These are phyloP conservation scores for Pseudocercospora fijiensis DNA, from an alignment of 2,329 filamentous ascomycete genomes.

Conservation along the genomic window DNA sequence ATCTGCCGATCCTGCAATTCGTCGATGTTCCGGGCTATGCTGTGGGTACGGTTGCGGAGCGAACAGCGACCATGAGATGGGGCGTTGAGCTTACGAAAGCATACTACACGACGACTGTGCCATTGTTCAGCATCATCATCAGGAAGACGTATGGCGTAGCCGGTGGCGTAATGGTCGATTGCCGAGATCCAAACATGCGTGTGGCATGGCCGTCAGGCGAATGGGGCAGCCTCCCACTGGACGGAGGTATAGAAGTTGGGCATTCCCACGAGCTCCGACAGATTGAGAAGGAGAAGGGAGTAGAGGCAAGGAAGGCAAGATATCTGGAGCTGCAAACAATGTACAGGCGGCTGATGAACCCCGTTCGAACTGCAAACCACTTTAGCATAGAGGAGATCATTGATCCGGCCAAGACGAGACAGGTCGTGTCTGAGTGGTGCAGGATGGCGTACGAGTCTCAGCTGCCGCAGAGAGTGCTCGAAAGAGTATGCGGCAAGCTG, in stretches of 20 bases:
- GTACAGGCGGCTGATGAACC: conserved; percentile 63
- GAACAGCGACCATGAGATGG: conserved; percentile 64
- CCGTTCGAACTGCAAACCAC: conserved; percentile 62
- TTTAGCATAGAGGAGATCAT: conserved; percentile 66
- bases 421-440: conserved; percentile 57
- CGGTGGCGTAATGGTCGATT: conserved; percentile 64
- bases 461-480: conserved; percentile 51
- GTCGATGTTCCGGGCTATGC: conserved; percentile 64
- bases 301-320: conserved; percentile 48
- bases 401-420: conserved; percentile 59
- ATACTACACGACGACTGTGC: conserved; percentile 62
- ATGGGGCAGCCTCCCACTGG: conserved; percentile 62
- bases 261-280: conserved; percentile 61
- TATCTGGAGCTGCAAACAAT: conserved; percentile 61
- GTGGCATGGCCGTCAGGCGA: conserved; percentile 64
- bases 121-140: conserved; percentile 63
- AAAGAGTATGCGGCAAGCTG: conserved; percentile 39
- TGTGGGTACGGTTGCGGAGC: conserved; percentile 62
- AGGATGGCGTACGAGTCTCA: conserved; percentile 57
- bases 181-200: conserved; percentile 59
- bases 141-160: conserved; percentile 63
- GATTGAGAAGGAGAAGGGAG: conserved; percentile 52
- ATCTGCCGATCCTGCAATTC: conserved; percentile 63
- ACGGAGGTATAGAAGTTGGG: conserved; percentile 64
- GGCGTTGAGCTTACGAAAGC: conserved; percentile 61